Conservation (phyloP, 805 yeast genomes). For the Candida montana region DNA sequence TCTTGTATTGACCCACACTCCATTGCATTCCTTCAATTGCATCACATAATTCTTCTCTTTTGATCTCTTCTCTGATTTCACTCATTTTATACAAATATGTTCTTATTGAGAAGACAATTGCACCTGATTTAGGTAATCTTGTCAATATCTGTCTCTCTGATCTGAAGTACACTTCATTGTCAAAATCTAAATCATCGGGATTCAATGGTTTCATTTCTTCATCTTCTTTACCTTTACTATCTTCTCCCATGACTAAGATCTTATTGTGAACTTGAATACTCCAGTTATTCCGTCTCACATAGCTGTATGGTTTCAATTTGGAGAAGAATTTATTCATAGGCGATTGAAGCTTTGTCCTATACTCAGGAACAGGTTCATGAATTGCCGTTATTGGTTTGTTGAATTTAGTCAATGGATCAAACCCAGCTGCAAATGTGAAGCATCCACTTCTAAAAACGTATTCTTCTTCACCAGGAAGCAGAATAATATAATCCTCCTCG, state of each 20-base stretch:
- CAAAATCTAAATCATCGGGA: conserved; percentile 29
- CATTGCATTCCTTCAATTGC: conserved; percentile 63
- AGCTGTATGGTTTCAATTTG: conserved; percentile 45
- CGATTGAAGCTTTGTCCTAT: conserved; percentile 45
- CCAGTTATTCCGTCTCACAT: conserved; percentile 67
- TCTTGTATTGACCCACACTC: conserved; percentile 55
- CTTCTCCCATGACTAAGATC: conserved; percentile 39
- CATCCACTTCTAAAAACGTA: conserved; percentile 53
- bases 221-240: conserved; percentile 33
- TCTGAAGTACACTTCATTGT: conserved; percentile 46
- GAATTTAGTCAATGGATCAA: conserved; percentile 52
- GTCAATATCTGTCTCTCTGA: conserved; percentile 56
- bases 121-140: conserved; percentile 43
- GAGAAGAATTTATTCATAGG: conserved; percentile 67
- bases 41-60: conserved; percentile 47
- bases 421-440: conserved; percentile 68
- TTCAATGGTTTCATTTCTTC: conserved; percentile 28
- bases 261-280: conserved; percentile 56
- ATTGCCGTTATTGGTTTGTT: conserved; percentile 51
- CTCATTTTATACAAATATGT: conserved; percentile 54
- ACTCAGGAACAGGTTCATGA: conserved; percentile 72
- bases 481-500: conserved; percentile 41
- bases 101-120: conserved; percentile 47
- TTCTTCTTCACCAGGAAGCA: conserved; percentile 47
- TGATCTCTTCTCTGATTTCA: conserved; percentile 40